Percentiles rank a stretch among this genome's conserved stretches.
These are phyloP conservation scores for Penicillium aurantiogriseum DNA, from an alignment of 2,329 filamentous ascomycete genomes.

Conservation along the genomic window DNA sequence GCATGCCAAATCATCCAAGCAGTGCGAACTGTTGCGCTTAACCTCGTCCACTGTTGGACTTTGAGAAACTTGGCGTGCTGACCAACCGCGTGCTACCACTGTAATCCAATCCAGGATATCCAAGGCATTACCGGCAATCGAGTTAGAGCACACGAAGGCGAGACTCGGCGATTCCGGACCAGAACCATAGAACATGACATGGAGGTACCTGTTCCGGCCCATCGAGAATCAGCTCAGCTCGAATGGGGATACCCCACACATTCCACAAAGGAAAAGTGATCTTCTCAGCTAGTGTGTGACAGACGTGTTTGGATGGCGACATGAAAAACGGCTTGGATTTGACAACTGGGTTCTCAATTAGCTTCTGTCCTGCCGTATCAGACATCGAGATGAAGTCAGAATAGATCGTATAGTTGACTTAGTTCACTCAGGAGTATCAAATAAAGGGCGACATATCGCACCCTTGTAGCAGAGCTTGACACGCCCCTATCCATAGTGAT, in stretches of 20 bases:
- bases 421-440: not conserved
- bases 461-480: not conserved
- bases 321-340: not conserved
- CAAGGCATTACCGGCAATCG: not conserved
- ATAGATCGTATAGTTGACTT: not conserved
- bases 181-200: not conserved
- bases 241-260: not conserved
- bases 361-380: not conserved
- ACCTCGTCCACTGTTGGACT: too few species aligned
- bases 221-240: not conserved
- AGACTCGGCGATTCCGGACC: not conserved
- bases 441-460: not conserved
- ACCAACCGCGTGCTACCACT: not conserved
- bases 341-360: not conserved
- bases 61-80: not conserved
- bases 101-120: too few species aligned
- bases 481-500: not conserved
- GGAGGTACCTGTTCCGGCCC: not conserved
- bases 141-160: not conserved
- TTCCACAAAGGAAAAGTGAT: not conserved
- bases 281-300: not conserved
- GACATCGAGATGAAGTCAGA: not conserved
- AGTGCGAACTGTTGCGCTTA: not conserved
- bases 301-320: not conserved
- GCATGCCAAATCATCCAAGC: not conserved